A percentile compares a stretch with the other conserved stretches of the same genome.
phyloP scores from a whole-genome alignment of 805 yeast genomes.

The Kodamaea hsintzibuensis region DNA sequence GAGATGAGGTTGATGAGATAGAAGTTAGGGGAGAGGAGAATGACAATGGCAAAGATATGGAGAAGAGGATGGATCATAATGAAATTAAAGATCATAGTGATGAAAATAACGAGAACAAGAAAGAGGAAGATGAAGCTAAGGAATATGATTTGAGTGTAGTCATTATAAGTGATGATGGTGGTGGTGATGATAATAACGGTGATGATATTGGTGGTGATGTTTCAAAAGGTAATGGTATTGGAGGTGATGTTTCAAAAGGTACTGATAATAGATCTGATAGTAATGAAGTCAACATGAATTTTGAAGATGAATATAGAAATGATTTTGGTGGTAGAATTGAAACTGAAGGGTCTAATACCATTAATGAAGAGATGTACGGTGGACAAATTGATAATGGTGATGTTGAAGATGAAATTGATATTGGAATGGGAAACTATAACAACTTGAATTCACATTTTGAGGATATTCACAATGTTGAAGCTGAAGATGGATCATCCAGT shows the following conservation, averaged over 20 bases:
- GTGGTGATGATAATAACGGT: neutral
- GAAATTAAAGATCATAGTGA: too few relatives aligned
- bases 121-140: neutral
- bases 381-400: neutral
- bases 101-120: neutral
- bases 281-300: neutral
- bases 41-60: too few relatives aligned
- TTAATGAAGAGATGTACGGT: neutral
- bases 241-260: neutral
- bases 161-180: neutral
- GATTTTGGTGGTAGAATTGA: neutral
- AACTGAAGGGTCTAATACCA: neutral
- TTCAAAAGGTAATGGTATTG: neutral
- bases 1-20: neutral
- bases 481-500: neutral
- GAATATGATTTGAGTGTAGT: neutral
- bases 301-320: too few relatives aligned
- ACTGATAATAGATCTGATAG: neutral
- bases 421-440: neutral
- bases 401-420: neutral
- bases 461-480: neutral
- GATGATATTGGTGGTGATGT: too few relatives aligned
- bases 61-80: too few relatives aligned
- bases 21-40: too few relatives aligned
- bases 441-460: neutral